These are phyloP conservation scores for Diatrype stigma DNA, from an alignment of 2,329 filamentous ascomycete genomes.

Conservation along the genomic window DNA sequence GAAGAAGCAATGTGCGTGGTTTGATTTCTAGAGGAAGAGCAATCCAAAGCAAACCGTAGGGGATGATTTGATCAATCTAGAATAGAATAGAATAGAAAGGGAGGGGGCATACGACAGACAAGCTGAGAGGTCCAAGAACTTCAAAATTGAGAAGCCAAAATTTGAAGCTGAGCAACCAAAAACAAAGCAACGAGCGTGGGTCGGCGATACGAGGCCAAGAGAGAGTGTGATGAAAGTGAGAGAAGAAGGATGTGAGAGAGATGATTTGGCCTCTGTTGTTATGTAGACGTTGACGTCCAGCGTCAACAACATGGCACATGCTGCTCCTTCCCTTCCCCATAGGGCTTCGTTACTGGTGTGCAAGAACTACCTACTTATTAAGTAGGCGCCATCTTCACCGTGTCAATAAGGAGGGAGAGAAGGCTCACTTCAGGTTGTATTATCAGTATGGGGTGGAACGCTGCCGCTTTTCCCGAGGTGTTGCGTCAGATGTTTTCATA, in stretches of 20 bases:
- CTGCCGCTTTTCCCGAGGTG: not conserved
- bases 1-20: not conserved
- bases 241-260: constrained; percentile 1
- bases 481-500: no score
- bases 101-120: constrained; percentile 4
- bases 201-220: not conserved
- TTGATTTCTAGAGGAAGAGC: not conserved
- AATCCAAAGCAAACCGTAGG: not conserved
- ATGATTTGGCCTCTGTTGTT: not conserved
- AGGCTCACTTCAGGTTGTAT: not conserved
- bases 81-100: constrained; percentile 3
- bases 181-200: not conserved
- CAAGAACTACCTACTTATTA: not conserved
- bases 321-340: not conserved
- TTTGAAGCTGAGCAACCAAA: constrained; percentile 21
- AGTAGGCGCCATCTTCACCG: no score
- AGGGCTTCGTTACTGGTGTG: not conserved
- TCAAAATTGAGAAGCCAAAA: constrained; percentile 25
- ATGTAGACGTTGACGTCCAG: no score
- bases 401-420: not conserved
- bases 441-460: not conserved
- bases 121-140: constrained; percentile 8
- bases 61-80: no score
- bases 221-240: constrained; percentile 2
- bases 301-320: no score